A percentile compares a stretch with the other conserved stretches of the same genome.
These are phyloP conservation scores for Haematococcus lacustris DNA, from an alignment of 139 green algal species.

Conservation along the genomic window DNA sequence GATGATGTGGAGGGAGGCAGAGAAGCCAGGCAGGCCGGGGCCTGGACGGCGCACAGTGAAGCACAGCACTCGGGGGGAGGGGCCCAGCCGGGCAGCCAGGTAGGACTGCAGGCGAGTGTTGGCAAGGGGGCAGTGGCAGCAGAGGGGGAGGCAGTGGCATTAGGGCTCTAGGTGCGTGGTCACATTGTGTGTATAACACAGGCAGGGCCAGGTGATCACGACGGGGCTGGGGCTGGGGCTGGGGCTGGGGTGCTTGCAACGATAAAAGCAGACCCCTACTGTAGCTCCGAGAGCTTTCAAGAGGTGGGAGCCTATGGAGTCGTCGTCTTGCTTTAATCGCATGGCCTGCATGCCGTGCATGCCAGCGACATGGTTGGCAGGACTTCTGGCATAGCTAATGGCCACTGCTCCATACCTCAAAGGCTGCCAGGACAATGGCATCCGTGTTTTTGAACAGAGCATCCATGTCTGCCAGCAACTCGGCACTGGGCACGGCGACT, in stretches of 20 bases:
- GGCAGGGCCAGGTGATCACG: no score
- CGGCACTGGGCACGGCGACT: neutral
- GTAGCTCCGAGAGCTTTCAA: slow-evolving; percentile 32
- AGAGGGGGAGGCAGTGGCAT: no score
- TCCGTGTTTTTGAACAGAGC: slow-evolving; percentile 26
- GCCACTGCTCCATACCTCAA: slow-evolving; percentile 20
- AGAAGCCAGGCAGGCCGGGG: slow-evolving; percentile 9
- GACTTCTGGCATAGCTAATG: neutral
- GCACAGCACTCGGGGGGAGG: slow-evolving; percentile 16
- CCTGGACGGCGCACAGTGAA: slow-evolving; percentile 17
- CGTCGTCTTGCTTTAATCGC: slow-evolving; percentile 18
- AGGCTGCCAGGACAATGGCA: slow-evolving; percentile 30
- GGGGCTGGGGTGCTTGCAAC: neutral
- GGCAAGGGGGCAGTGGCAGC: no score
- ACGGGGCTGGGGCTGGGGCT: no score
- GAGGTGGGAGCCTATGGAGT: slow-evolving; percentile 28
- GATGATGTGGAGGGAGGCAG: slow-evolving; percentile 12
- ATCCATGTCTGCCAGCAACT: slow-evolving; percentile 10
- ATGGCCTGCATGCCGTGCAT: slow-evolving; percentile 15
- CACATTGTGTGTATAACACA: no score
- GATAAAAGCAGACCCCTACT: slow-evolving; percentile 4
- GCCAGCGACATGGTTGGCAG: no score
- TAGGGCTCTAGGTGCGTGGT: no score
- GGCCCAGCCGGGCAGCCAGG: slow-evolving; percentile 11
- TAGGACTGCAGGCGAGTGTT: slow-evolving; percentile 13